Percentiles rank a stretch among this genome's conserved stretches.
Evolutionary conservation across 495 filamentous ascomycete genomes (phyloP).

Genomic region (Aspergillus egyptiacus): DNA sequence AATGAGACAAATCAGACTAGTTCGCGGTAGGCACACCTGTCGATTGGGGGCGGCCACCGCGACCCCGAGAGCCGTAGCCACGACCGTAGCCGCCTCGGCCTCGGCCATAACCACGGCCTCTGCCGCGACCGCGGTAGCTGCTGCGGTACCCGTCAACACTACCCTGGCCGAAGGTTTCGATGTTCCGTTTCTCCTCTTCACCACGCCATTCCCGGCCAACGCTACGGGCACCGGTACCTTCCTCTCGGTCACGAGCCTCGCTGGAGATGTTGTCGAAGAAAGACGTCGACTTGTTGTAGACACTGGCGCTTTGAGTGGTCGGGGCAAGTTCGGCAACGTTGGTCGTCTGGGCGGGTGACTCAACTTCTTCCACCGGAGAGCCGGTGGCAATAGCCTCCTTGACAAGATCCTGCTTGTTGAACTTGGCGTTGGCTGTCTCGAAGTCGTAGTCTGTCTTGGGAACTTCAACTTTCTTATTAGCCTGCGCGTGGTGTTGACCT

Average conservation of each 20-base stretch:
- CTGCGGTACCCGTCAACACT: conserved; percentile 86
- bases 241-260: conserved; percentile 84
- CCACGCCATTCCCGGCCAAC: conserved; percentile 88
- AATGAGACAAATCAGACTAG: conserved; percentile 20
- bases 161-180: conserved; percentile 98
- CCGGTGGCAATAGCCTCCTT: conserved; percentile 84
- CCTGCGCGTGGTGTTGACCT: conserved; percentile 43
- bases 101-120: conserved; percentile 56
- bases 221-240: conserved; percentile 54
- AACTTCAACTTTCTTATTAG: conserved; percentile 69
- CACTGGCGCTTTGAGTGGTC: conserved; percentile 27
- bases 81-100: conserved; percentile 52
- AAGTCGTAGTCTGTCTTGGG: conserved; percentile 92
- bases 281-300: conserved; percentile 75
- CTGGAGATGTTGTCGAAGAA: conserved; percentile 99
- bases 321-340: conserved; percentile 32
- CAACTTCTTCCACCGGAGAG: conserved; percentile 56
- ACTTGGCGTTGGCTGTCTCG: conserved; percentile 85
- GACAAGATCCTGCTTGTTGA: conserved; percentile 93
- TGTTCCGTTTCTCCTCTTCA: conserved; percentile 90
- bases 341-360: conserved; percentile 29
- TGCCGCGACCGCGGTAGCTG: conserved; percentile 62
- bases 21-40: conserved; percentile 40
- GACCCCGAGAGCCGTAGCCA: conserved; percentile 37
- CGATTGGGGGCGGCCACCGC: conserved; percentile 40